A percentile compares a stretch with the other conserved stretches of the same genome.
phyloP scores from a whole-genome alignment of 2,329 filamentous ascomycete genomes.

The Hypomyces rosellus region DNA sequence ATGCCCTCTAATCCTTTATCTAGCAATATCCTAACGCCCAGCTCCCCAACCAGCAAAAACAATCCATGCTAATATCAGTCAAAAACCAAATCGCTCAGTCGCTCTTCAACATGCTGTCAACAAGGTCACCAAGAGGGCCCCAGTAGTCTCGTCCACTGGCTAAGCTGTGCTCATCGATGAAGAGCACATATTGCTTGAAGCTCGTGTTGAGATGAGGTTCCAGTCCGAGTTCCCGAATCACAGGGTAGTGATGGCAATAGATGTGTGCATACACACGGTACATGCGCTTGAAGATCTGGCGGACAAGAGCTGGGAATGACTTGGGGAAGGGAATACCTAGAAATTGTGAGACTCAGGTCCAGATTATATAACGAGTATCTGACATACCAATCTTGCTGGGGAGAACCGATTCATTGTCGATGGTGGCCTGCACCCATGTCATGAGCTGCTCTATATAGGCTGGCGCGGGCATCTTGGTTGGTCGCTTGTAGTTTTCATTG shows the following conservation, averaged over 20 bases:
- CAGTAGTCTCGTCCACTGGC: slow-evolving; percentile 95
- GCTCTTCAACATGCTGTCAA: slow-evolving; percentile 95
- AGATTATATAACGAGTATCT: not conserved
- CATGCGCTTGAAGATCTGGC: slow-evolving; percentile 97
- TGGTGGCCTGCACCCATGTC: slow-evolving; percentile 90
- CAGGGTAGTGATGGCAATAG: slow-evolving; percentile 98
- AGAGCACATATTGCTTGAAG: slow-evolving; percentile 99
- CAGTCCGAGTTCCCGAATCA: slow-evolving; percentile 87
- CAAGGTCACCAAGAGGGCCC: slow-evolving; percentile 89
- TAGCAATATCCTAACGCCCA: slow-evolving; percentile 18
- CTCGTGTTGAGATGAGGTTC: slow-evolving; percentile 98
- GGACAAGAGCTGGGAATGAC: slow-evolving; percentile 78
- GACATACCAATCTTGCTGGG: slow-evolving; percentile 78
- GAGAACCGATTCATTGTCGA: slow-evolving; percentile 92
- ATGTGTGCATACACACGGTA: slow-evolving; percentile 99
- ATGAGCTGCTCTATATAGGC: slow-evolving; percentile 98
- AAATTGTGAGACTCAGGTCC: not conserved
- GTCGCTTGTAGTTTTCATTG: slow-evolving; percentile 84
- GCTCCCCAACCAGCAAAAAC: slow-evolving; percentile 11
- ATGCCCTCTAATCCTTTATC: slow-evolving; percentile 1
- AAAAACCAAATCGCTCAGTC: slow-evolving; percentile 48
- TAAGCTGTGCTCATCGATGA: slow-evolving; percentile 92
- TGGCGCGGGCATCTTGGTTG: slow-evolving; percentile 95
- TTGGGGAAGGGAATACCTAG: slow-evolving; percentile 89
- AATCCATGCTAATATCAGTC: slow-evolving; percentile 8